Conservation (phyloP, 2,329 filamentous ascomycete species). For the Orbilia ellipsospora region DNA sequence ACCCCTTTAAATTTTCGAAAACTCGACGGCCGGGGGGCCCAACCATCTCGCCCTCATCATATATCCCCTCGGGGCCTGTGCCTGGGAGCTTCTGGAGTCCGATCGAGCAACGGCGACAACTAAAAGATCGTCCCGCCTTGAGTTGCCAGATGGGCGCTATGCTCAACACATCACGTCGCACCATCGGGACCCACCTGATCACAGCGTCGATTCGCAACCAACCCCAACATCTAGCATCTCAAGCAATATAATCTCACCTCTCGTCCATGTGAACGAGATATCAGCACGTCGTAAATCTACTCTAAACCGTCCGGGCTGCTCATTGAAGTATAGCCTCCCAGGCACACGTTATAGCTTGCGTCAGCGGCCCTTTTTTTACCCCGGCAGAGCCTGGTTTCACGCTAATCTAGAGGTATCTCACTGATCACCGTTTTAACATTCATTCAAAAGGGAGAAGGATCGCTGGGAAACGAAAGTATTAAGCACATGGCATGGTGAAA, state of each 20-base stretch:
- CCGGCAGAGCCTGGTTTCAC: conserved; percentile 33
- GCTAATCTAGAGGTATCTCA: conserved; percentile 34
- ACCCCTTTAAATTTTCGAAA: no score
- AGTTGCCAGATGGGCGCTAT: conserved; percentile 18
- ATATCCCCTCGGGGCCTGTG: no score
- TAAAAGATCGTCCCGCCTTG: conserved; percentile 3
- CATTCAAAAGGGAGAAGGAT: not conserved
- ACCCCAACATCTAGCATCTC: no score
- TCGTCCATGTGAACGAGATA: not conserved
- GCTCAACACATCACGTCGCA: conserved; percentile 24
- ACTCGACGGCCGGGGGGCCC: no score
- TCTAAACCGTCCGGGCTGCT: not conserved
- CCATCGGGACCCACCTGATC: not conserved
- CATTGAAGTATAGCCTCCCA: conserved; percentile 2
- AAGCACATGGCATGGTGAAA: conserved; percentile 23
- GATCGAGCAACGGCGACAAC: not conserved
- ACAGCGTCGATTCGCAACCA: no score
- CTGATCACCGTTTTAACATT: conserved; percentile 9
- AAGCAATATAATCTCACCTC: not conserved
- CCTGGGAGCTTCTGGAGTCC: no score
- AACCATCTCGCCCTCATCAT: no score
- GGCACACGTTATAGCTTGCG: conserved; percentile 27
- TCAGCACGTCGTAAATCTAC: not conserved
- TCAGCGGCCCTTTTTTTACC: conserved; percentile 19
- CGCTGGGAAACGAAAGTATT: not conserved